Percentiles rank a stretch among this genome's conserved stretches.
These are phyloP conservation scores for Aureobasidium lini DNA, from an alignment of 2,329 filamentous ascomycete genomes.

Conservation along the genomic window DNA sequence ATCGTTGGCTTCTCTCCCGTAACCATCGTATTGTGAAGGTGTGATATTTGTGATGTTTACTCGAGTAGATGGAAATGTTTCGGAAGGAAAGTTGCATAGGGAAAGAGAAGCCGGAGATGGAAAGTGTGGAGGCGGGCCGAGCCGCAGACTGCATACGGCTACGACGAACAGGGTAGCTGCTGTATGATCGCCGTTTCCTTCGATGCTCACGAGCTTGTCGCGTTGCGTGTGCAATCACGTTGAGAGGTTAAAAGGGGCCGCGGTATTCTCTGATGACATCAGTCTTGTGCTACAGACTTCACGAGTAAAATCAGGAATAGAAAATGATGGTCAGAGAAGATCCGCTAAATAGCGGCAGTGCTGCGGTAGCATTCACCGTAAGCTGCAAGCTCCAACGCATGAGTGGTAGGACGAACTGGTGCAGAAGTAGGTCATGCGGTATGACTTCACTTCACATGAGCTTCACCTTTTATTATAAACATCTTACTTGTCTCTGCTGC, in stretches of 20 bases:
- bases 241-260: no score
- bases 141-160: not conserved
- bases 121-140: not conserved
- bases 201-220: constrained; percentile 1
- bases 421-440: constrained; percentile 1
- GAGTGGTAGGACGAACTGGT: not conserved
- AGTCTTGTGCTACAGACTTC: not conserved
- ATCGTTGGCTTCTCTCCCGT: not conserved
- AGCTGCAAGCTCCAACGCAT: not conserved
- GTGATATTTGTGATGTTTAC: not conserved
- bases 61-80: not conserved
- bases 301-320: not conserved
- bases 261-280: not conserved
- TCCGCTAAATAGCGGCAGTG: not conserved
- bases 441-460: not conserved
- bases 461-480: not conserved
- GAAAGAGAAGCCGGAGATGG: not conserved
- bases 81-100: not conserved
- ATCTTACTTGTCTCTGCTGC: not conserved
- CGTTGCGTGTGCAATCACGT: not conserved
- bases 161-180: not conserved
- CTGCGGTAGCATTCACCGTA: not conserved
- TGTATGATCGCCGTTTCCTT: not conserved
- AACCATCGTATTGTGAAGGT: not conserved
- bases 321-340: not conserved